phyloP scores from a whole-genome alignment of 768 basidiomycete species.

The Suillus sp. region DNA sequence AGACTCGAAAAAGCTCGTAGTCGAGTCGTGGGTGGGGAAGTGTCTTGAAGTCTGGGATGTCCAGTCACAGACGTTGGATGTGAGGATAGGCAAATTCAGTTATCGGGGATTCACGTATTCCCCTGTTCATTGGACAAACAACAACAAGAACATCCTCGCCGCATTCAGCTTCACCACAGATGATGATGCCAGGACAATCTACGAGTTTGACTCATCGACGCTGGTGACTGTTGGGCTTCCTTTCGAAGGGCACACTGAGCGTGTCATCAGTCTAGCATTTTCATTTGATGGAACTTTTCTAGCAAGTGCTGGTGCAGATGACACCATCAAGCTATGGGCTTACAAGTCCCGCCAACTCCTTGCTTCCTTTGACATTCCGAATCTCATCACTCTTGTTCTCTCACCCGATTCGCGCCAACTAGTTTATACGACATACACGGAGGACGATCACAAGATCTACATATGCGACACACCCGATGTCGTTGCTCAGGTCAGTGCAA shows the following conservation, averaged over 20 bases:
- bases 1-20: too few relatives aligned
- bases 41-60: too few relatives aligned
- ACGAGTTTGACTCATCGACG: neutral
- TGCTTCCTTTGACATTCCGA: neutral
- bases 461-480: neutral
- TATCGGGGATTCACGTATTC: too few relatives aligned
- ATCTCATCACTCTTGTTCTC: neutral
- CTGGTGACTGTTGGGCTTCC: neutral
- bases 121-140: neutral
- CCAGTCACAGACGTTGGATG: too few relatives aligned
- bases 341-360: neutral
- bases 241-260: neutral
- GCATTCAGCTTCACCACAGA: neutral
- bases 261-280: neutral
- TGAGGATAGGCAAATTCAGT: too few relatives aligned
- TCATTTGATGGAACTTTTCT: neutral
- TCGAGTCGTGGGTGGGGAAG: too few relatives aligned
- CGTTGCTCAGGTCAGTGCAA: neutral
- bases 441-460: neutral
- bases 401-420: neutral
- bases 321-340: slow-evolving; percentile 1
- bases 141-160: neutral
- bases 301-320: too few relatives aligned
- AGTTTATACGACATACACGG: neutral
- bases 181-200: neutral